phyloP scores from a whole-genome alignment of 768 basidiomycete genomes.

The Baorangia bicolor region DNA sequence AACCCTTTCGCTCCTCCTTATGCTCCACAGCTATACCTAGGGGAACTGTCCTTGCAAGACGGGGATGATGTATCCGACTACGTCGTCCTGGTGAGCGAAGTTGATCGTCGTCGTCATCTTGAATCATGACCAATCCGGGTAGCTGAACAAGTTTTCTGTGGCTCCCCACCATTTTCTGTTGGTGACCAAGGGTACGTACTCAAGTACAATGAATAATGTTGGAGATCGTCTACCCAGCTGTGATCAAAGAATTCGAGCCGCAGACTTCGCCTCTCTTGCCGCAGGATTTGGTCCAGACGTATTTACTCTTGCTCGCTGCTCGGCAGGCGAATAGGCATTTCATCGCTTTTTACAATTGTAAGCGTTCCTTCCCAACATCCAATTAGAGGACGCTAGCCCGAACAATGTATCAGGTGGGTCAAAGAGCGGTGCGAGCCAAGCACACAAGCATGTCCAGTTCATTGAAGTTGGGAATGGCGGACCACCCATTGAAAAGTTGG shows the following conservation, averaged over 20 bases:
- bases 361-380: conserved; percentile 15
- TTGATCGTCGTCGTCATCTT: not conserved
- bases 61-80: conserved; percentile 56
- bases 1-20: conserved; percentile 92
- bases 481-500: conserved; percentile 76
- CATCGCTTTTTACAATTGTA: conserved; percentile 92
- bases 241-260: conserved; percentile 58
- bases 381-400: not conserved
- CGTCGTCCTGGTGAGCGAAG: conserved; percentile 61
- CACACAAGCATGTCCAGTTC: conserved; percentile 91
- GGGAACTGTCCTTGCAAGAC: conserved; percentile 57
- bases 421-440: conserved; percentile 83
- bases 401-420: conserved; percentile 54
- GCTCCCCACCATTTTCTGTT: conserved; percentile 85
- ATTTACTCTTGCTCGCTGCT: conserved; percentile 71
- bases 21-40: conserved; percentile 68
- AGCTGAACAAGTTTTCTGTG: conserved; percentile 89
- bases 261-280: conserved; percentile 83
- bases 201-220: not conserved
- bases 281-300: conserved; percentile 73
- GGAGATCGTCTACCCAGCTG: not conserved
- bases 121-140: conserved; percentile 4
- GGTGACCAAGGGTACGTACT: conserved; percentile 71
- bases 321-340: conserved; percentile 54
- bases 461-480: conserved; percentile 62